These are phyloP conservation scores for Oemleria cerasiformis DNA, from an alignment of 306 rosid species.

Conservation along the genomic window DNA sequence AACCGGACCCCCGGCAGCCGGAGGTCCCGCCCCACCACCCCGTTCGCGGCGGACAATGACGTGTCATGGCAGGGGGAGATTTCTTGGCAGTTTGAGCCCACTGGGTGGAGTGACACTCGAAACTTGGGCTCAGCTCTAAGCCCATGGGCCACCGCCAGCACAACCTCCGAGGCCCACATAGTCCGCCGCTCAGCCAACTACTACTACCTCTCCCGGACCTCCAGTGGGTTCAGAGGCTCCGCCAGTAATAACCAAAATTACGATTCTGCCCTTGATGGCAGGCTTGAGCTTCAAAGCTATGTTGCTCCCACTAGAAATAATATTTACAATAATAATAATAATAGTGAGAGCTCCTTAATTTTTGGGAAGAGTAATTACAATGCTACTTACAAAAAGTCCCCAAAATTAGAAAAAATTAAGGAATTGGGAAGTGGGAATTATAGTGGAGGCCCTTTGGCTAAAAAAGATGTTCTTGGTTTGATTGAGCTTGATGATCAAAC, in stretches of 20 bases:
- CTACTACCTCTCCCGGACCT: conserved; percentile 56
- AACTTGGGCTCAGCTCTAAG: conserved; percentile 52
- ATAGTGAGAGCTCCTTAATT: conserved; percentile 30
- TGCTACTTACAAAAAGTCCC: conserved; percentile 13
- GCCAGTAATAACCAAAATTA: conserved; percentile 17
- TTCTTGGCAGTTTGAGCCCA: conserved; percentile 78
- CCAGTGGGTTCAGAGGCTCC: conserved; percentile 20
- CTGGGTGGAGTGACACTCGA: conserved; percentile 42
- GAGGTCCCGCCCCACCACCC: conserved; percentile 45
- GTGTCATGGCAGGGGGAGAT: conserved; percentile 74
- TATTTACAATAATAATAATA: conserved; percentile 15
- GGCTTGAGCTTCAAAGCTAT: conserved; percentile 77
- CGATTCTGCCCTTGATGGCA: conserved; percentile 25
- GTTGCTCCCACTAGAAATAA: conserved; percentile 27
- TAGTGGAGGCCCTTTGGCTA: conserved; percentile 47
- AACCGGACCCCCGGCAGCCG: conserved; percentile 22
- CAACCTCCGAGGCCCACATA: conserved; percentile 29
- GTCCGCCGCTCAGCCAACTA: conserved; percentile 56
- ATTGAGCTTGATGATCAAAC: conserved; percentile 21
- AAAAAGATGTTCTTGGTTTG: conserved; percentile 47
- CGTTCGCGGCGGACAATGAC: conserved; percentile 65
- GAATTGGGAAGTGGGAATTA: conserved; percentile 12
- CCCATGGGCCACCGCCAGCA: conserved; percentile 51
- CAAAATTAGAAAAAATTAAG: conserved; percentile 28
- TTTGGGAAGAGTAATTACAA: background rate